phyloP scores from a whole-genome alignment of 1,284 basidiomycete genomes.

The Pseudozyma thailandica region DNA sequence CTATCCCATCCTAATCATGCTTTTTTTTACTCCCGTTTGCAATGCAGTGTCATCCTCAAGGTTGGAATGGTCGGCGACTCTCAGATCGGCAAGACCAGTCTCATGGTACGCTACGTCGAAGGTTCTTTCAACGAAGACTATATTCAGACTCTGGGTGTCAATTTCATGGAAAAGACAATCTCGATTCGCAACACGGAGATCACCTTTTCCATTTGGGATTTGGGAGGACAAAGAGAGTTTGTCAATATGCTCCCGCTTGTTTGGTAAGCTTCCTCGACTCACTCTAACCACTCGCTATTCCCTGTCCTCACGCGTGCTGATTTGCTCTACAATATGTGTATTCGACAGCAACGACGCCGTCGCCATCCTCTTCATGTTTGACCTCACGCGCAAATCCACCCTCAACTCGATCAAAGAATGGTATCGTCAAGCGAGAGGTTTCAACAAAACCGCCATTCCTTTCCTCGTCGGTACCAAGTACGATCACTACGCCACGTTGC shows the following conservation, averaged over 20 bases:
- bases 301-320: neutral
- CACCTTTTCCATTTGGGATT: constrained; percentile 99
- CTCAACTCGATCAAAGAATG: constrained; percentile 98
- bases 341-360: constrained; percentile 89
- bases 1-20: neutral
- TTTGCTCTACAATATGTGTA: neutral
- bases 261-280: constrained; percentile 66
- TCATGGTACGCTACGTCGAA: constrained; percentile 83
- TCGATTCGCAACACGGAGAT: constrained; percentile 96
- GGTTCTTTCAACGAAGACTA: constrained; percentile 82
- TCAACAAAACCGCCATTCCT: constrained; percentile 76
- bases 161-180: constrained; percentile 99
- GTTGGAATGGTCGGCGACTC: constrained; percentile 99
- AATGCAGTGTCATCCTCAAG: constrained; percentile 82
- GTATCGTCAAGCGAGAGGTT: constrained; percentile 97
- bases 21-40: neutral
- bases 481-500: constrained; percentile 94
- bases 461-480: constrained; percentile 92
- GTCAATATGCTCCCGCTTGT: constrained; percentile 98
- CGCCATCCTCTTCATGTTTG: constrained; percentile 99
- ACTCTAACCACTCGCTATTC: neutral
- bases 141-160: constrained; percentile 94
- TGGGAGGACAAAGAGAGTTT: constrained; percentile 96
- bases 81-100: constrained; percentile 96
- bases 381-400: constrained; percentile 94